These are phyloP conservation scores for Aspergillus carlsbadensis DNA, from an alignment of 495 filamentous ascomycete species.

Conservation along the genomic window DNA sequence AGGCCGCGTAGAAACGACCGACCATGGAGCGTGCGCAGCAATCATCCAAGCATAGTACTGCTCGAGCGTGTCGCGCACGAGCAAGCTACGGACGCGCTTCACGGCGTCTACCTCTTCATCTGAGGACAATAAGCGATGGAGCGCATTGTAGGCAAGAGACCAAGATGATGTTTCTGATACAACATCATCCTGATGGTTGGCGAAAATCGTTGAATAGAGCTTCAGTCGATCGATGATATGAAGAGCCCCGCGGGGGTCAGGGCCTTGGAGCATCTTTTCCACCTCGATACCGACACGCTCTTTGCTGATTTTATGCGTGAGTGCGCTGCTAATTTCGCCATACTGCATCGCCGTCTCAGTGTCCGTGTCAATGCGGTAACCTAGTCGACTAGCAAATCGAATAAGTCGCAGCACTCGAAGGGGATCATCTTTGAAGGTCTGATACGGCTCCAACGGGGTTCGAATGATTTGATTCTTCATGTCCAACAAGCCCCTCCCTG, in stretches of 20 bases:
- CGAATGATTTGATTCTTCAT: slow-evolving; percentile 70
- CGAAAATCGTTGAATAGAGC: slow-evolving; percentile 79
- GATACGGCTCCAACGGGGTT: slow-evolving; percentile 83
- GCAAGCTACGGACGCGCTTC: slow-evolving; percentile 38
- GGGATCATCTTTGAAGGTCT: slow-evolving; percentile 95
- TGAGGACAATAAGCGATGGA: slow-evolving; percentile 31
- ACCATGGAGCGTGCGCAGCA: slow-evolving; percentile 75
- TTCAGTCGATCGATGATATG: slow-evolving; percentile 69
- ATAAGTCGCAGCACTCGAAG: slow-evolving; percentile 85
- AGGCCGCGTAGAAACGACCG: slow-evolving; percentile 48
- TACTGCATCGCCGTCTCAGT: slow-evolving; percentile 75
- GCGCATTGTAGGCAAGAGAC: slow-evolving; percentile 38
- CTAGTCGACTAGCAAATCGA: slow-evolving; percentile 82
- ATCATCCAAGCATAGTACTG: slow-evolving; percentile 73
- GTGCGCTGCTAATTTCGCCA: slow-evolving; percentile 64
- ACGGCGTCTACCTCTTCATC: slow-evolving; percentile 8
- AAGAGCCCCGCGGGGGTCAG: slow-evolving; percentile 66
- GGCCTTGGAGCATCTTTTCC: slow-evolving; percentile 88
- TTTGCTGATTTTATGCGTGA: slow-evolving; percentile 88
- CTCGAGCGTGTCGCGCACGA: slow-evolving; percentile 60
- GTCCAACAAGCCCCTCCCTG: slow-evolving; percentile 69
- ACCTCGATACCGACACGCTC: slow-evolving; percentile 83
- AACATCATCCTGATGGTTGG: slow-evolving; percentile 46
- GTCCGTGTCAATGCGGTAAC: slow-evolving; percentile 69
- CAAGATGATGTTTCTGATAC: slow-evolving; percentile 45